A percentile compares a stretch with the other conserved stretches of the same genome.
These are phyloP conservation scores for Fusarium denticulatum DNA, from an alignment of 2,329 filamentous ascomycete genomes.

Conservation along the genomic window DNA sequence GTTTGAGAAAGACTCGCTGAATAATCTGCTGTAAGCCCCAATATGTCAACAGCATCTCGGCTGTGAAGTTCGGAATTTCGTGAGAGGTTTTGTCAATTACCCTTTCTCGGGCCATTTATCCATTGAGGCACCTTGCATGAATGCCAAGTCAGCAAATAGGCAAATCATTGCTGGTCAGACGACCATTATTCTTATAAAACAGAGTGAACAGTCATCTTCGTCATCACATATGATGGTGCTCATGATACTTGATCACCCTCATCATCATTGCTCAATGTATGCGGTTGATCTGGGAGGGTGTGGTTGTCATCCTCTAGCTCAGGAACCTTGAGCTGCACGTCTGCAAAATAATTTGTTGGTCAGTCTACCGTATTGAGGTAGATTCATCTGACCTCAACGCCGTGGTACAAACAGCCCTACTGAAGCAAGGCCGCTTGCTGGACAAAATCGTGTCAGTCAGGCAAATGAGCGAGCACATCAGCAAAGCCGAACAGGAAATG, in stretches of 20 bases:
- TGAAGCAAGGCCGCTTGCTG: neutral
- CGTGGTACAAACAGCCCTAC: constrained; percentile 8
- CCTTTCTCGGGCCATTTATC: neutral
- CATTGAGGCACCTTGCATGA: neutral
- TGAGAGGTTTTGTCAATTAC: neutral
- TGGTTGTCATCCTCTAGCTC: constrained; percentile 11
- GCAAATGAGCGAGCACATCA: neutral
- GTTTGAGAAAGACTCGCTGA: neutral
- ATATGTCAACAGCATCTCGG: neutral
- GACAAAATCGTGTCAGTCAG: neutral
- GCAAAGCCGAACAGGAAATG: neutral
- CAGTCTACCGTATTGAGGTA: neutral
- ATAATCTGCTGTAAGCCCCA: neutral
- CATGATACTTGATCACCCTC: neutral
- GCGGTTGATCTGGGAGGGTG: constrained; percentile 1
- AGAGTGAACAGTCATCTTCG: neutral
- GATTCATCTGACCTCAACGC: neutral
- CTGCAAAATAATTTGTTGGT: neutral
- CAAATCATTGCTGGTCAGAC: constrained; percentile 13
- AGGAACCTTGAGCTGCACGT: constrained; percentile 4
- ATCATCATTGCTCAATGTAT: neutral
- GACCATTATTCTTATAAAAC: constrained; percentile 22
- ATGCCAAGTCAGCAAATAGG: constrained; percentile 13
- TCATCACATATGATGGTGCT: neutral
- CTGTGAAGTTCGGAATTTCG: neutral